These are phyloP conservation scores for Hyphodiscus hymeniophilus DNA, from an alignment of 495 filamentous ascomycete species.

Conservation along the genomic window DNA sequence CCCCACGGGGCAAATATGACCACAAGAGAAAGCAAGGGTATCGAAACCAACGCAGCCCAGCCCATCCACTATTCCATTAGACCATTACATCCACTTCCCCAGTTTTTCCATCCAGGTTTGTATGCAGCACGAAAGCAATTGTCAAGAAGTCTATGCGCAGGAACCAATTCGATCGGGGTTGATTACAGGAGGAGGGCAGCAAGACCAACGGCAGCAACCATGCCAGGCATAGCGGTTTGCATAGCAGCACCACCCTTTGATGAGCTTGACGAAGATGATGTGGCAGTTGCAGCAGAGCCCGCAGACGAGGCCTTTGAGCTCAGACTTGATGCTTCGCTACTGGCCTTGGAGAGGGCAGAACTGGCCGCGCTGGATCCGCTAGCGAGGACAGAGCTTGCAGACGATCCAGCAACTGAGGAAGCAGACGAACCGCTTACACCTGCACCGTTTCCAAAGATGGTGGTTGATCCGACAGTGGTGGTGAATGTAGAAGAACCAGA, in stretches of 20 bases:
- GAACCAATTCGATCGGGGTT: neutral
- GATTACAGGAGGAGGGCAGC: conserved; percentile 23
- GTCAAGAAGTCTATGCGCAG: conserved; percentile 10
- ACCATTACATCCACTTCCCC: neutral
- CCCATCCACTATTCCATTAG: neutral
- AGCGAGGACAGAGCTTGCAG: neutral
- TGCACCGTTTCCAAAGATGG: conserved; percentile 9
- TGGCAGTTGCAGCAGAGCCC: neutral
- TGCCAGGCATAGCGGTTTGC: conserved; percentile 18
- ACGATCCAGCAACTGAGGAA: neutral
- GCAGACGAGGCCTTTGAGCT: neutral
- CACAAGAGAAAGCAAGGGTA: too few species aligned
- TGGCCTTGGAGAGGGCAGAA: neutral
- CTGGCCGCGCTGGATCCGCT: neutral
- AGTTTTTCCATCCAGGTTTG: neutral
- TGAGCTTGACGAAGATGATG: conserved; percentile 8
- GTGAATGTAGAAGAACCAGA: conserved; percentile 13
- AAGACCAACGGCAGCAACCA: conserved; percentile 17
- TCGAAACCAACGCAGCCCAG: neutral
- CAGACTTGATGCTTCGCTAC: neutral
- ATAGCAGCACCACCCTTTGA: conserved; percentile 16
- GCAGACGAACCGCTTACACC: neutral
- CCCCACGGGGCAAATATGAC: too few species aligned
- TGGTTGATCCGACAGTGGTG: conserved; percentile 14
- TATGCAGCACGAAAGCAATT: too few species aligned